Base-by-base conservation (phyloP, 2,329 filamentous ascomycete species). In the Fusarium sp. region DNA sequence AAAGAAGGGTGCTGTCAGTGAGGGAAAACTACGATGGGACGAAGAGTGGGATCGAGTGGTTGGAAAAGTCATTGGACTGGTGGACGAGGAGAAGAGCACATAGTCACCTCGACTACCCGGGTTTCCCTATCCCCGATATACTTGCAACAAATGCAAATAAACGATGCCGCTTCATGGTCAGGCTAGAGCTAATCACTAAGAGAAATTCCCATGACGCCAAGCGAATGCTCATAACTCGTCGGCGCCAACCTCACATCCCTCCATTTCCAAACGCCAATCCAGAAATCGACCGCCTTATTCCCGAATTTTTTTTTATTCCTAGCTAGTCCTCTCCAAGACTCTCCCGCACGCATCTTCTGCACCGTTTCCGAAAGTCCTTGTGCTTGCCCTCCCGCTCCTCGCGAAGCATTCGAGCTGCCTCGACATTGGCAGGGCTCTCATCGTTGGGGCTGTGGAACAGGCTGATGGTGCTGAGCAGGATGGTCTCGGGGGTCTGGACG, bases 401-500 rank as follows among this genome's bases (percentile, higher is more conserved):
- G 62, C 96, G 90, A 89, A 96, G 93, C 85, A 98, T 84, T 70
- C 93, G 90, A 13, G 96, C 96, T 4, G 96, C 96, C 85, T 98
- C 96, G 31, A 98, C 91, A 81, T 99, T 98, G 59, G 96, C 96
- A 0, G 96, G 94, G 77, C 93, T 96, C 87, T 98, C 96, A 80
- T 97, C 94, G 82, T 99, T 99, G 58, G 96, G 96, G 79, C 93
- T 93, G 73, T 94, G 92, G 74, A 99, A 91, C 86, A 99, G 92
- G 82, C 93, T 96, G 81, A 99, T 97, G 37, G 97, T 95, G 78
- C 92, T 95, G 35, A 99, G 85, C 57, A 99, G 86, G 71, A 99
- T 98, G 24, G 95, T 97, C 87, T 98, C 96, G 62, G 96, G 95
- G 14, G 93, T 95, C 84, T 98, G 96, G 3, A 98, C 96, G 31